phyloP scores from a whole-genome alignment of 345 rosid species.

The Pistacia atlantica region DNA sequence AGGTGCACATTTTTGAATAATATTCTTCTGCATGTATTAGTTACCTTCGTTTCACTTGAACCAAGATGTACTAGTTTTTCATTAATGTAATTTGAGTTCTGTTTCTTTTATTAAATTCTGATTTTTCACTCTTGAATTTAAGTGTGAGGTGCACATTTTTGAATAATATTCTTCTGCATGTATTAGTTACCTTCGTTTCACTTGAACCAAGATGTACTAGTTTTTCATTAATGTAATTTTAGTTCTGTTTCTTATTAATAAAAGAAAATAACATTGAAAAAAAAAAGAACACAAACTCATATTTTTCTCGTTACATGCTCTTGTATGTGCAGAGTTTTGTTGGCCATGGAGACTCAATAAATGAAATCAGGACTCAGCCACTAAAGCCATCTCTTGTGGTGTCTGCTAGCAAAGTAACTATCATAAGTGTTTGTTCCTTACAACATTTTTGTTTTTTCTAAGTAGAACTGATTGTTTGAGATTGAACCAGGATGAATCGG shows the following conservation, averaged over 20 bases:
- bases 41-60: too few relatives aligned
- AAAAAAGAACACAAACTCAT: background rate
- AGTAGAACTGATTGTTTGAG: slow-evolving; percentile 20
- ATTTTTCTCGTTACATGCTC: background rate
- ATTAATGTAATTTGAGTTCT: too few relatives aligned
- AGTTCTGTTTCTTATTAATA: background rate
- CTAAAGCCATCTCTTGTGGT: slow-evolving; percentile 83
- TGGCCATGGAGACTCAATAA: slow-evolving; percentile 96
- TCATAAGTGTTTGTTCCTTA: background rate
- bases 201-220: too few relatives aligned
- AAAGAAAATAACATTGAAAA: too few relatives aligned
- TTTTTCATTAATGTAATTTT: too few relatives aligned
- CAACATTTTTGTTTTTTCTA: slow-evolving; percentile 16
- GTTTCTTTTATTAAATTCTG: background rate
- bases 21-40: background rate
- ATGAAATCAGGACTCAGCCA: slow-evolving; percentile 96
- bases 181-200: too few relatives aligned
- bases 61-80: too few relatives aligned
- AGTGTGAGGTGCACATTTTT: background rate
- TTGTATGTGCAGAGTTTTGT: slow-evolving; percentile 74
- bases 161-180: background rate
- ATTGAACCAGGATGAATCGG: slow-evolving; percentile 82
- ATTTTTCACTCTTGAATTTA: background rate
- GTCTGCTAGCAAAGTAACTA: slow-evolving; percentile 88
- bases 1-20: background rate